Evolutionary conservation across 2,329 filamentous ascomycete genomes (phyloP), one percentile per base, ranked within the genome.

Genomic region (Fusarium fujikuroi): DNA sequence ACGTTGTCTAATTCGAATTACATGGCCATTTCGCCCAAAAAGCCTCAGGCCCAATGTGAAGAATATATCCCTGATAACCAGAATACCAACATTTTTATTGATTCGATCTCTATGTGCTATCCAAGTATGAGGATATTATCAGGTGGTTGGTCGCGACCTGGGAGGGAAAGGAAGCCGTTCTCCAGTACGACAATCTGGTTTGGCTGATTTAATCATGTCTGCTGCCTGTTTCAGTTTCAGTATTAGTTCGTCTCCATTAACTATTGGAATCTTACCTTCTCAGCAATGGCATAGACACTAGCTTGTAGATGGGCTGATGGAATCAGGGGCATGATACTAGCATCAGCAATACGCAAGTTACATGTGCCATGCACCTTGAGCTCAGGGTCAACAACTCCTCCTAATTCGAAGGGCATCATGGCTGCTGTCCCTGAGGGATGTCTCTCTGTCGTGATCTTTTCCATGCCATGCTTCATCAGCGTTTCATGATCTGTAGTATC

Each of bases 201-300:
- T 36, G 3, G 43, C 28, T 16, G 44, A 66, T 34, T 69, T 69
- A 11, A 72, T 69, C 50, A 69, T 60, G 37, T 69, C 64, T 21
- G 64, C 63, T 10, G 63, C 69, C 70, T 72, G 7, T 21, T 34
- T 10, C 16, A 15, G 9, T 42, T 11, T 72, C 37, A 72, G 39
- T 9, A 39, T 7, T n/a, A 16, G 16, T 23, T 28, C 28, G 7
- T 30, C 3, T 23, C 11, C 3, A 9, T 19, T 19, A 5, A 15
- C 8, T 1, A 5, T 11, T 23, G 3, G 4, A 34, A 6, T 21
- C 50, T 50, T 14, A 57, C 70, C 34, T 71, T 78, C 59, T 79
- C 77, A 9, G 80, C 81, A 28, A 82, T 77, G 47, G 80, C 77
- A 58, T 81, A 82, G 14, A 81, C 77, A 15, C 77, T 78, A 19